Evolutionary conservation across 768 basidiomycete species (phyloP).

Genomic region (Peribolospora kevripleyi): DNA sequence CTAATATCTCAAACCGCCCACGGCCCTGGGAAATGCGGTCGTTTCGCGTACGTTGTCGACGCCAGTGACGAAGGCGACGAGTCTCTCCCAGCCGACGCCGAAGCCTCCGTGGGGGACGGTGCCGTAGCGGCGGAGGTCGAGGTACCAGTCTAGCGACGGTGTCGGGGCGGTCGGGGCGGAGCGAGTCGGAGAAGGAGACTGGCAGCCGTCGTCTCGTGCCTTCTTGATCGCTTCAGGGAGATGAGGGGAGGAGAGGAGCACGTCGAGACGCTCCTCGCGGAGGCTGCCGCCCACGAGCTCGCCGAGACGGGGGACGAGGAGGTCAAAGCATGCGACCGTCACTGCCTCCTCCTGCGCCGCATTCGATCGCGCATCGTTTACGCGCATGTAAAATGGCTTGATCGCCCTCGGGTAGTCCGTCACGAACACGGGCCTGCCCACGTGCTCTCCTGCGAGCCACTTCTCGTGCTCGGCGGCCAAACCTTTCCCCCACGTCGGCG

Average conservation of each 20-base stretch:
- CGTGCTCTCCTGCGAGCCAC: conserved; percentile 49
- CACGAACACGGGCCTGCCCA: conserved; percentile 63
- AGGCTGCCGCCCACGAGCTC: conserved; percentile 83
- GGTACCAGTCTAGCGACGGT: conserved; percentile 36
- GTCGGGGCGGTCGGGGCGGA: too few relatives aligned
- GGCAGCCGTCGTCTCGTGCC: too few relatives aligned
- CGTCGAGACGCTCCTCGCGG: conserved; percentile 41
- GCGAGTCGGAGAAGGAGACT: neutral
- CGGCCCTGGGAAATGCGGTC: conserved; percentile 53
- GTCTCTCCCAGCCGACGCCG: conserved; percentile 81
- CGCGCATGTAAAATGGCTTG: conserved; percentile 94
- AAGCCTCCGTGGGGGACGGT: conserved; percentile 84
- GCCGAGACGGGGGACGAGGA: conserved; percentile 64
- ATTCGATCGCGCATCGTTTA: conserved; percentile 1
- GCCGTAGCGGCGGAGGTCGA: conserved; percentile 59
- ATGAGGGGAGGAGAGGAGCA: conserved; percentile 23
- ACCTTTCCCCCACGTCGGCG: conserved; percentile 39
- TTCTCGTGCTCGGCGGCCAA: conserved; percentile 82
- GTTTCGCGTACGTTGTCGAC: conserved; percentile 81
- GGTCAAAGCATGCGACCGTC: conserved; percentile 85
- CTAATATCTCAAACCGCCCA: conserved; percentile 4
- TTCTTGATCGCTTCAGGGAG: too few relatives aligned
- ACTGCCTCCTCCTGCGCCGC: conserved; percentile 7
- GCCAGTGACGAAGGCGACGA: conserved; percentile 66
- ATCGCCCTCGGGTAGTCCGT: conserved; percentile 57